phyloP scores from a whole-genome alignment of 352 stramenopile genomes.

The Globisporangium perplexum region DNA sequence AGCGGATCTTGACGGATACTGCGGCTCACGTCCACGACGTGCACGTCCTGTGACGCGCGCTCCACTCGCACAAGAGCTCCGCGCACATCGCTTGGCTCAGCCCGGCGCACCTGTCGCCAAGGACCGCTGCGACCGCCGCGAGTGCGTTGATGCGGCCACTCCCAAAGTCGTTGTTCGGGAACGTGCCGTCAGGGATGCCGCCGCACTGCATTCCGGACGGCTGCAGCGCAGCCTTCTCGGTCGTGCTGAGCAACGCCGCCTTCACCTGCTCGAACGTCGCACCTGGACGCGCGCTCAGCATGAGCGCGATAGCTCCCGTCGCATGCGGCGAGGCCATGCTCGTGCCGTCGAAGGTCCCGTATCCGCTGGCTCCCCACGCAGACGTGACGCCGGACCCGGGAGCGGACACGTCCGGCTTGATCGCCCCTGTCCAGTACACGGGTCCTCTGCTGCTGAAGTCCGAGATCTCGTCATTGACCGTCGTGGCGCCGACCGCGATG shows the following conservation, averaged over 20 bases:
- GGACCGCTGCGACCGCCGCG: background rate
- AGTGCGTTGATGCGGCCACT: constrained; percentile 26
- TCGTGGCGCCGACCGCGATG: constrained; percentile 15
- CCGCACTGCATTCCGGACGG: constrained; percentile 9
- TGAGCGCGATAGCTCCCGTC: constrained; percentile 14
- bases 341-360: constrained; percentile 11
- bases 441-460: constrained; percentile 16
- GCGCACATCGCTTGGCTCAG: no score
- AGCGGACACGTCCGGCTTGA: no score
- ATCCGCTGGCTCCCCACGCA: background rate
- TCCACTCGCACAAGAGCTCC: no score
- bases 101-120: no score
- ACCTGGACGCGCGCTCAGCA: constrained; percentile 16
- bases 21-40: no score
- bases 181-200: constrained; percentile 8
- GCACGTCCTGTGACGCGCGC: no score
- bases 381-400: no score
- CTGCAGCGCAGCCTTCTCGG: constrained; percentile 12
- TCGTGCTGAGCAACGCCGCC: constrained; percentile 9
- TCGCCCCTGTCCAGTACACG: no score
- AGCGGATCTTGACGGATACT: no score
- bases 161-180: constrained; percentile 30
- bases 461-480: constrained; percentile 6
- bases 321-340: constrained; percentile 28
- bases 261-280: constrained; percentile 14